Evolutionary conservation across 2,329 filamentous ascomycete genomes (phyloP).

Genomic region (Aureobasidium sp.): DNA sequence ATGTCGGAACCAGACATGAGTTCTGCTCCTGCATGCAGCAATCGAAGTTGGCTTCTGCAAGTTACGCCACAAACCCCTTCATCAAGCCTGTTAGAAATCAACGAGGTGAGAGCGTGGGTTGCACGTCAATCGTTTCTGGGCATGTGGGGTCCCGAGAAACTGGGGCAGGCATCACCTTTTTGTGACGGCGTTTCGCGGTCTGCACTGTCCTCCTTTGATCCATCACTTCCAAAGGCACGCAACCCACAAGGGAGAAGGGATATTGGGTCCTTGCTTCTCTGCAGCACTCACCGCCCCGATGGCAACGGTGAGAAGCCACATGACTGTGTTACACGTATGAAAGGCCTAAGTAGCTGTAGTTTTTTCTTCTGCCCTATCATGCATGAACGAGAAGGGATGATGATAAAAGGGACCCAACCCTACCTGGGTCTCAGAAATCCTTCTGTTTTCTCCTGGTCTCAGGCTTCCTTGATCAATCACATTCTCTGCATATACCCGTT

Average conservation of each 20-base stretch:
- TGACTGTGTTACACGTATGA: background rate
- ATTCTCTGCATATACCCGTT: slow-evolving; percentile 1
- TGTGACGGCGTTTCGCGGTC: background rate
- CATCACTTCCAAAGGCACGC: background rate
- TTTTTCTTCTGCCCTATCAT: slow-evolving; percentile 3
- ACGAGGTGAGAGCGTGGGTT: background rate
- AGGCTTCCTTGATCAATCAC: background rate
- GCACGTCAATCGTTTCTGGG: slow-evolving; percentile 6
- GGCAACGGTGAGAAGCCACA: background rate
- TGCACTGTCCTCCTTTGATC: background rate
- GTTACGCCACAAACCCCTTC: background rate
- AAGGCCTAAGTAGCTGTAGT: background rate
- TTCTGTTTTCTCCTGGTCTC: slow-evolving; percentile 5
- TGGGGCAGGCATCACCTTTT: background rate
- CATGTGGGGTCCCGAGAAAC: slow-evolving; percentile 1
- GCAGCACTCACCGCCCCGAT: slow-evolving; percentile 3
- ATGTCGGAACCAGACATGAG: background rate
- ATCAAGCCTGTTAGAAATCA: background rate
- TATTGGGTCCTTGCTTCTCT: slow-evolving; percentile 9
- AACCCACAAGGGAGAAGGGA: background rate
- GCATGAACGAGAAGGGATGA: slow-evolving; percentile 7
- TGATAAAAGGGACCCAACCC: background rate
- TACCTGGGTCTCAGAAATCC: background rate
- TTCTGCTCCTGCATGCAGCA: background rate
- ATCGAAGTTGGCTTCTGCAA: background rate